Percentiles rank a stretch among this genome's conserved stretches.
These are phyloP conservation scores for Solanum pennellii DNA, from an alignment of 257 asterid genomes.

Conservation along the genomic window DNA sequence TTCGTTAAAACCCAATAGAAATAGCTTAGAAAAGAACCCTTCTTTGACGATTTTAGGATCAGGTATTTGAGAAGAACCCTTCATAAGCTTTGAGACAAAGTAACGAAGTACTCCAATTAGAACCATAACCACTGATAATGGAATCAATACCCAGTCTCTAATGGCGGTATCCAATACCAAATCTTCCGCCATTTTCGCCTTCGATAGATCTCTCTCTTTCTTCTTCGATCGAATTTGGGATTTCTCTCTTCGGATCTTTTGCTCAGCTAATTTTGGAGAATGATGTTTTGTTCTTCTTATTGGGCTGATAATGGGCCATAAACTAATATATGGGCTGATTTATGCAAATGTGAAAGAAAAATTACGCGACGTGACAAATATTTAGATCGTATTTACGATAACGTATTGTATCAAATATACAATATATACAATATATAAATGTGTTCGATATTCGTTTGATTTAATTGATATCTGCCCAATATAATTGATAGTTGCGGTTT, in stretches of 20 bases:
- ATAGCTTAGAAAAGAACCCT: slow-evolving; percentile 35
- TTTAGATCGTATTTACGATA: no score
- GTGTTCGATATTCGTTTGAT: no score
- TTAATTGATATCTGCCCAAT: no score
- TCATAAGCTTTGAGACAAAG: slow-evolving; percentile 89
- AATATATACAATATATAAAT: no score
- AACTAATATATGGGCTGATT: neutral
- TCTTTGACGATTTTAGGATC: slow-evolving; percentile 85
- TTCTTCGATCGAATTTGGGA: neutral
- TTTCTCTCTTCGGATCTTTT: neutral
- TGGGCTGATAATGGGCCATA: neutral
- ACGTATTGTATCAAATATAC: no score
- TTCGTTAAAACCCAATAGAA: neutral
- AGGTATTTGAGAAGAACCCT: slow-evolving; percentile 64
- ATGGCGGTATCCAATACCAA: slow-evolving; percentile 91
- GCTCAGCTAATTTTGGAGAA: neutral
- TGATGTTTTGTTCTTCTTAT: neutral
- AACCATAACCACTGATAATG: slow-evolving; percentile 65
- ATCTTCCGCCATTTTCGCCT: slow-evolving; percentile 72
- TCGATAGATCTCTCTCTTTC: neutral
- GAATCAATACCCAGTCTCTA: slow-evolving; percentile 95
- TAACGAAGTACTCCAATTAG: slow-evolving; percentile 90
- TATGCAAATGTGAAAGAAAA: neutral
- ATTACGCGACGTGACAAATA: no score
- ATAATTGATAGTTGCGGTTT: neutral